These are phyloP conservation scores for Raphidocelis subcapitata DNA, from an alignment of 139 green algal species.

Conservation along the genomic window DNA sequence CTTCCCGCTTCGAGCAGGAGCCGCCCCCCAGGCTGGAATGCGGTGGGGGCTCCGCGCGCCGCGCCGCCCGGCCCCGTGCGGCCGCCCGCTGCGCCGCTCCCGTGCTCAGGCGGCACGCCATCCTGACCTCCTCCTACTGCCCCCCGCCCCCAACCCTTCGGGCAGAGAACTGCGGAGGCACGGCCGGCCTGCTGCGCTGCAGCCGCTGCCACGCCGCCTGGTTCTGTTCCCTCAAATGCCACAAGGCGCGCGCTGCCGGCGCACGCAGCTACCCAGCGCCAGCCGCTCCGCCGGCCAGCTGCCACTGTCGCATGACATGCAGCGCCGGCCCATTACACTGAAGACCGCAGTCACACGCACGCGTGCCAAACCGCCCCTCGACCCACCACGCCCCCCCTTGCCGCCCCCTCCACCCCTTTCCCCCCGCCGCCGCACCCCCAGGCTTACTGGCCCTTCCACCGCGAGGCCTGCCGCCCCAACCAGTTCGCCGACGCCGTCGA, in stretches of 20 bases:
- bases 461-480: conserved; percentile 70
- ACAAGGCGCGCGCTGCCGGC: conserved; percentile 49
- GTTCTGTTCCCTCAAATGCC: conserved; percentile 84
- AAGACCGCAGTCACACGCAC: background rate
- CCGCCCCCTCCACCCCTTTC: background rate
- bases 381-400: background rate
- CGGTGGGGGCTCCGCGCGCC: too few relatives aligned
- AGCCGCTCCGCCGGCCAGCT: too few relatives aligned
- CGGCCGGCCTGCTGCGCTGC: conserved; percentile 67
- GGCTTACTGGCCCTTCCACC: conserved; percentile 92
- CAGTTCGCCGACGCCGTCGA: conserved; percentile 90
- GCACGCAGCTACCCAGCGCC: too few relatives aligned
- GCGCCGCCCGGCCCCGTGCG: too few relatives aligned
- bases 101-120: too few relatives aligned
- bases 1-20: too few relatives aligned
- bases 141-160: too few relatives aligned
- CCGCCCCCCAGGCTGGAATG: too few relatives aligned
- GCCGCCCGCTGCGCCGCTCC: too few relatives aligned
- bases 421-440: conserved; percentile 23
- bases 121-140: too few relatives aligned
- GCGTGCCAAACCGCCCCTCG: background rate
- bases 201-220: conserved; percentile 75
- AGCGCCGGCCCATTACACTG: too few relatives aligned
- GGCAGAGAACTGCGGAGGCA: conserved; percentile 81
- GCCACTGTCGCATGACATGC: too few relatives aligned